Conservation (phyloP, 2,329 filamentous ascomycete genomes). For the Neonectria coccinea region DNA sequence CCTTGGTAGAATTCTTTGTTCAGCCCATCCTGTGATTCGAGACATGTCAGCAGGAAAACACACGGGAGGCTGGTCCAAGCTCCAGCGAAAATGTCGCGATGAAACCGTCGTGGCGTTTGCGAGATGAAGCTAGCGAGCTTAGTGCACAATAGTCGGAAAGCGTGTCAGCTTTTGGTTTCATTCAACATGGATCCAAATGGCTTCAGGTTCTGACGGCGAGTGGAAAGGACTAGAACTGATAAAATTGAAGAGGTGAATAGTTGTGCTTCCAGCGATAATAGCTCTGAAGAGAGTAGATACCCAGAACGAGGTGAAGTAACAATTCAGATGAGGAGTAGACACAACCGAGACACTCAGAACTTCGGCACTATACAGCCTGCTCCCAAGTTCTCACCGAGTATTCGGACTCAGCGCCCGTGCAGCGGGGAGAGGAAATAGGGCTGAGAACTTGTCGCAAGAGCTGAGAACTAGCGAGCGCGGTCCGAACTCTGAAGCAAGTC, state of each 20-base stretch:
- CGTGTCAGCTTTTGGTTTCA: constrained; percentile 8
- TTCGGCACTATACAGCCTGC: not conserved
- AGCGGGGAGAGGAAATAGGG: constrained; percentile 16
- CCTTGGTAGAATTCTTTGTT: not conserved
- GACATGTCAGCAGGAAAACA: constrained; percentile 10
- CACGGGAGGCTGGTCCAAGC: not conserved
- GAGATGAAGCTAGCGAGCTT: constrained; percentile 15
- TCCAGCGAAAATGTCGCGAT: constrained; percentile 1
- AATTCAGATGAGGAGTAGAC: not conserved
- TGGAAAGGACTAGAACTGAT: constrained; percentile 2
- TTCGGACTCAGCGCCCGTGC: not conserved
- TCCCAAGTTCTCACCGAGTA: constrained; percentile 1
- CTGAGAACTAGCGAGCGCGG: not conserved
- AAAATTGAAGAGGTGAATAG: not conserved
- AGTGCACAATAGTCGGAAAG: not conserved
- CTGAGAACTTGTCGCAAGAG: constrained; percentile 7
- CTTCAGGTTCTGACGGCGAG: constrained; percentile 1
- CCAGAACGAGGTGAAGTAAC: not conserved
- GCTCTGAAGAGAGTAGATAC: not conserved
- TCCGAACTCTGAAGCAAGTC: constrained; percentile 9
- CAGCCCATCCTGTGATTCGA: constrained; percentile 1
- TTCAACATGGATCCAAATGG: not conserved
- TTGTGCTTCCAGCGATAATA: not conserved
- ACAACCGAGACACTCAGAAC: not conserved
- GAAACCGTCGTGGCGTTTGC: constrained; percentile 20